A percentile compares a stretch with the other conserved stretches of the same genome.
Conservation (phyloP, 2,329 filamentous ascomycete genomes). For the Coniochaeta sp. region DNA sequence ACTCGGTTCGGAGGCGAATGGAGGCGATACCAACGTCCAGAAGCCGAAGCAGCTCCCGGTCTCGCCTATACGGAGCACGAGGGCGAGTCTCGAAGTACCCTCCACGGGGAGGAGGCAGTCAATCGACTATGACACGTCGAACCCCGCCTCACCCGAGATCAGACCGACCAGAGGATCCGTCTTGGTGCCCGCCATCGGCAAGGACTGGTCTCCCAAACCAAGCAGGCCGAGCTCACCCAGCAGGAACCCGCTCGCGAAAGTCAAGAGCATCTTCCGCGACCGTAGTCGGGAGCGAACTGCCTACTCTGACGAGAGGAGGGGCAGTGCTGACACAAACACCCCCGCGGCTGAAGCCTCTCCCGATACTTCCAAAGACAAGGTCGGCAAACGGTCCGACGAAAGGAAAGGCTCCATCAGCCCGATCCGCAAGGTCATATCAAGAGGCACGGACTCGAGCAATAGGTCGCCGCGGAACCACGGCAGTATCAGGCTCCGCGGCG, state of each 20-base stretch:
- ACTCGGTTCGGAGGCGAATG: slow-evolving; percentile 31
- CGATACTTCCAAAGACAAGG: slow-evolving; percentile 21
- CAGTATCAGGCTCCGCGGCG: slow-evolving; percentile 36
- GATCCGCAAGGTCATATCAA: slow-evolving; percentile 24
- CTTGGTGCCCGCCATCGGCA: slow-evolving; percentile 50
- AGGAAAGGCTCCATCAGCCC: slow-evolving; percentile 29
- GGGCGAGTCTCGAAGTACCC: slow-evolving; percentile 42
- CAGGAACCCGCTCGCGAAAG: slow-evolving; percentile 49
- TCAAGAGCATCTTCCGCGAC: slow-evolving; percentile 49
- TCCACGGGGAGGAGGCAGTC: slow-evolving; percentile 27
- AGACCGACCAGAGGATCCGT: slow-evolving; percentile 34
- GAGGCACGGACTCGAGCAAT: slow-evolving; percentile 35
- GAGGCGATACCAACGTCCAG: slow-evolving; percentile 21
- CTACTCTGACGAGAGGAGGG: slow-evolving; percentile 17
- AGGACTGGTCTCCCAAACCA: slow-evolving; percentile 54
- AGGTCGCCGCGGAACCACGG: slow-evolving; percentile 40
- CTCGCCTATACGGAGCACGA: slow-evolving; percentile 23
- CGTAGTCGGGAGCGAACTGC: slow-evolving; percentile 37
- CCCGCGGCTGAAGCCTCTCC: slow-evolving; percentile 14
- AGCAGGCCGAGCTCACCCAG: slow-evolving; percentile 58
- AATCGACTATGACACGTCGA: slow-evolving; percentile 36
- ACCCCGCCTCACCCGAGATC: slow-evolving; percentile 45
- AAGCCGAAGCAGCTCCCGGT: slow-evolving; percentile 9
- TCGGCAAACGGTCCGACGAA: slow-evolving; percentile 17
- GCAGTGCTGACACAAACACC: neutral